Evolutionary conservation across 179 eudicot genomes (phyloP).

Genomic region (Actinidia polygama): DNA sequence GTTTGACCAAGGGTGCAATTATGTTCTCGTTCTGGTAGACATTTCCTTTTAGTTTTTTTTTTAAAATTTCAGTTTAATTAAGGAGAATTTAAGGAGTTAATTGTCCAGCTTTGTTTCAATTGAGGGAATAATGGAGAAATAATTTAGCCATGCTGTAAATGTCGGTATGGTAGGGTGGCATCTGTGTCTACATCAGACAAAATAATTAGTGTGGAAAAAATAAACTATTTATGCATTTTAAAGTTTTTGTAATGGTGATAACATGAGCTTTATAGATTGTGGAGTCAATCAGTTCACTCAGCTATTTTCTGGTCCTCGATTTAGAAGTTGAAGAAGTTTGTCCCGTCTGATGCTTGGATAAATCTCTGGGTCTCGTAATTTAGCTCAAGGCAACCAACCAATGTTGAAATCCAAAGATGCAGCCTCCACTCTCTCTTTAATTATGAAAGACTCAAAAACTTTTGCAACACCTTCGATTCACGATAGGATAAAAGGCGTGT

Average conservation of each 20-base stretch:
- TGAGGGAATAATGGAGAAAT: constrained; percentile 5
- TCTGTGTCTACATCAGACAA: neutral
- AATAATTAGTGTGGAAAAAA: neutral
- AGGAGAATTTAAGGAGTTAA: neutral
- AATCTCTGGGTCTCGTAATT: too few relatives aligned
- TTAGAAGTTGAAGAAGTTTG: too few relatives aligned
- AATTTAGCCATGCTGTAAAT: constrained; percentile 9
- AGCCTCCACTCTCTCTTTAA: too few relatives aligned
- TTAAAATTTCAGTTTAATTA: neutral
- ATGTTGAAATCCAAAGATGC: too few relatives aligned
- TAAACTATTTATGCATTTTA: constrained; percentile 6
- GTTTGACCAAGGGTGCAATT: neutral
- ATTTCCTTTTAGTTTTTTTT: neutral
- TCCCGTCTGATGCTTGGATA: too few relatives aligned
- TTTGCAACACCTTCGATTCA: too few relatives aligned
- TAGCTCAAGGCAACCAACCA: too few relatives aligned
- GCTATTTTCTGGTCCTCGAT: too few relatives aligned
- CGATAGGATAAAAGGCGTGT: too few relatives aligned
- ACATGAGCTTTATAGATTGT: neutral
- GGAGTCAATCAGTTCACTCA: neutral
- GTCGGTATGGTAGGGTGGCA: constrained; percentile 4
- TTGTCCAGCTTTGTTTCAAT: constrained; percentile 4
- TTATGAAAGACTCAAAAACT: too few relatives aligned
- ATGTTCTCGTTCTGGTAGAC: neutral
- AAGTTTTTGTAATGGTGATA: neutral